Conservation (phyloP, 2,329 filamentous ascomycete species). For the Sporothrix humicola region DNA sequence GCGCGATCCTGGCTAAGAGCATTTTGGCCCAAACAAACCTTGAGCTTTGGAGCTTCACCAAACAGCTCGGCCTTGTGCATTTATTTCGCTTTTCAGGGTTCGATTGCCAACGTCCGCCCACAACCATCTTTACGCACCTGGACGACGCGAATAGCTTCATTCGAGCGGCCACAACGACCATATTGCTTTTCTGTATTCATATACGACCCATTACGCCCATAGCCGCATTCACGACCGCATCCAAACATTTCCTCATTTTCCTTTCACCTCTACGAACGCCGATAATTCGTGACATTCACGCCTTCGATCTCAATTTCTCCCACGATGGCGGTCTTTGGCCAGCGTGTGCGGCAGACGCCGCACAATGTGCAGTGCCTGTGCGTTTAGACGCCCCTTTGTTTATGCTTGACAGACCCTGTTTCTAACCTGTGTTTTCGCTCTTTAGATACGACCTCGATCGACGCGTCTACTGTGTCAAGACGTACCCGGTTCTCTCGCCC, state of each 20-base stretch:
- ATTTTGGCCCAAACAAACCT: slow-evolving; percentile 26
- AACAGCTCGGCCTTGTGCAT: slow-evolving; percentile 24
- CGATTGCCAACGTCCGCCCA: neutral
- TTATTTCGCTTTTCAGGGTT: neutral
- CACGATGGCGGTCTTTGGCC: slow-evolving; percentile 39
- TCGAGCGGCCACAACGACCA: neutral
- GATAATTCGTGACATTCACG: slow-evolving; percentile 5
- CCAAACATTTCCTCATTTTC: neutral
- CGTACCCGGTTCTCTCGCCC: slow-evolving; percentile 65
- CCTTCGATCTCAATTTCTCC: neutral
- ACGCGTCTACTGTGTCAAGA: slow-evolving; percentile 64
- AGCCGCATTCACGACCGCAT: neutral
- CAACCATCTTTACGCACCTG: slow-evolving; percentile 6
- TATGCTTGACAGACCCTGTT: neutral
- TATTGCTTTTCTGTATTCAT: slow-evolving; percentile 20
- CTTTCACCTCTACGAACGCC: neutral
- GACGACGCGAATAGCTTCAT: neutral
- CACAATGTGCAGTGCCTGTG: slow-evolving; percentile 49
- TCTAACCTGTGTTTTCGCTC: neutral
- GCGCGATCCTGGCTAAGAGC: slow-evolving; percentile 7
- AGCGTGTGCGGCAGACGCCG: slow-evolving; percentile 47
- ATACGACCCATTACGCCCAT: neutral
- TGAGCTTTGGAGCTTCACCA: slow-evolving; percentile 32
- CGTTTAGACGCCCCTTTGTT: slow-evolving; percentile 19
- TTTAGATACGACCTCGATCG: slow-evolving; percentile 63